phyloP scores from a whole-genome alignment of 2,329 filamentous ascomycete genomes.

The Furcasterigmium furcatum region DNA sequence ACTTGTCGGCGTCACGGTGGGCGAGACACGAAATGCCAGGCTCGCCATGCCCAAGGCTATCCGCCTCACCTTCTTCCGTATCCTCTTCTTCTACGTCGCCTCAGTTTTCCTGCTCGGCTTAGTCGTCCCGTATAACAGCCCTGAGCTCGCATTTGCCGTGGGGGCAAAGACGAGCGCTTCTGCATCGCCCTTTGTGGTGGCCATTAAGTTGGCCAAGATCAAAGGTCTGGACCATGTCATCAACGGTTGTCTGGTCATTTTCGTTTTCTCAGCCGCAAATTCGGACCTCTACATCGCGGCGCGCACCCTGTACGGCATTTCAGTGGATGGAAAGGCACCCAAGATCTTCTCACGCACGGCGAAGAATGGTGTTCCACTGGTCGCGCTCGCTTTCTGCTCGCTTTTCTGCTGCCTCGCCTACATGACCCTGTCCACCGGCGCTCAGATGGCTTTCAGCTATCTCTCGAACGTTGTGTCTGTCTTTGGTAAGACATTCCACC shows the following conservation, averaged over 20 bases:
- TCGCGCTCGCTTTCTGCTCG: constrained; percentile 30
- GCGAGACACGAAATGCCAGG: constrained; percentile 65
- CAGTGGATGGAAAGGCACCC: constrained; percentile 36
- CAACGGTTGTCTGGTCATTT: constrained; percentile 6
- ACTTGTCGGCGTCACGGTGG: constrained; percentile 66
- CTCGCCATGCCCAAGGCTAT: constrained; percentile 65
- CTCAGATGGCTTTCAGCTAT: constrained; percentile 34
- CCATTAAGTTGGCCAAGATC: constrained; percentile 6
- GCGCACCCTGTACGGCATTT: constrained; percentile 33
- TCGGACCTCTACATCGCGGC: constrained; percentile 31
- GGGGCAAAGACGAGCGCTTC: constrained; percentile 28
- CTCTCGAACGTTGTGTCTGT: constrained; percentile 40
- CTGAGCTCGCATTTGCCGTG: constrained; percentile 35
- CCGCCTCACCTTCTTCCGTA: constrained; percentile 67
- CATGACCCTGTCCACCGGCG: constrained; percentile 32
- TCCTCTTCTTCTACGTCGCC: constrained; percentile 65
- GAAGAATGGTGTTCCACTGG: constrained; percentile 34
- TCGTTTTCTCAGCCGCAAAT: constrained; percentile 7
- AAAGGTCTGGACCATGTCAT: constrained; percentile 9
- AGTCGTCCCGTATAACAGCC: constrained; percentile 59
- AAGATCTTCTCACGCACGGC: constrained; percentile 26
- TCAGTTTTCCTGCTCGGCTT: constrained; percentile 65
- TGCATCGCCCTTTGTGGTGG: constrained; percentile 11
- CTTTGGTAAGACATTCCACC: too few relatives aligned
- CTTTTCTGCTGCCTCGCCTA: constrained; percentile 33